These are phyloP conservation scores for Ogataea trehalophila DNA, from an alignment of 805 yeast species.

Conservation along the genomic window DNA sequence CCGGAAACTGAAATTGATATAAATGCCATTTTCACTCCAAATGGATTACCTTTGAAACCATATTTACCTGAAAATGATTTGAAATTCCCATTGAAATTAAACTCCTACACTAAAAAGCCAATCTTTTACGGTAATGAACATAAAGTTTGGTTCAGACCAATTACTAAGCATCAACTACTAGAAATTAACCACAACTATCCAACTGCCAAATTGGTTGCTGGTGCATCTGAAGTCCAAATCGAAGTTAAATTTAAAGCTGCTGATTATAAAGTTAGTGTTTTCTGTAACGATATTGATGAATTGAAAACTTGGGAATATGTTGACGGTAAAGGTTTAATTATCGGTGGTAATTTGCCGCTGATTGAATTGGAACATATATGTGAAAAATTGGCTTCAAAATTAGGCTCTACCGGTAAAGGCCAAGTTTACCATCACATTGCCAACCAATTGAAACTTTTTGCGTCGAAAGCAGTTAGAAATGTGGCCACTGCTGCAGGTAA, in stretches of 20 bases:
- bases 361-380: constrained; percentile 35
- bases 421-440: constrained; percentile 35
- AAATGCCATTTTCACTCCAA: constrained; percentile 32
- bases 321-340: constrained; percentile 36
- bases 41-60: constrained; percentile 37
- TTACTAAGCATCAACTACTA: constrained; percentile 33
- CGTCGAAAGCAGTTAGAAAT: constrained; percentile 45
- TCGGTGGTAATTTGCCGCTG: constrained; percentile 40
- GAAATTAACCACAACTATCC: constrained; percentile 33
- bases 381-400: constrained; percentile 24
- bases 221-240: constrained; percentile 45
- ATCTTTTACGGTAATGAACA: constrained; percentile 35
- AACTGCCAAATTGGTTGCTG: constrained; percentile 37
- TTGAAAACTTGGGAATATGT: constrained; percentile 32
- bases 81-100: constrained; percentile 35
- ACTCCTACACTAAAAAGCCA: constrained; percentile 23
- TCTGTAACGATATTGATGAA: constrained; percentile 40
- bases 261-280: constrained; percentile 35
- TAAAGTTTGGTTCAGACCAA: constrained; percentile 42
- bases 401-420: constrained; percentile 22
- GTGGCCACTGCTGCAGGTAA: constrained; percentile 48
- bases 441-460: constrained; percentile 40
- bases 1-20: constrained; percentile 31
- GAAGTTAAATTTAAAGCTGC: constrained; percentile 41
- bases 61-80: constrained; percentile 36